These are phyloP conservation scores for Lathyrus sativus DNA, from an alignment of 306 rosid species.

Conservation along the genomic window DNA sequence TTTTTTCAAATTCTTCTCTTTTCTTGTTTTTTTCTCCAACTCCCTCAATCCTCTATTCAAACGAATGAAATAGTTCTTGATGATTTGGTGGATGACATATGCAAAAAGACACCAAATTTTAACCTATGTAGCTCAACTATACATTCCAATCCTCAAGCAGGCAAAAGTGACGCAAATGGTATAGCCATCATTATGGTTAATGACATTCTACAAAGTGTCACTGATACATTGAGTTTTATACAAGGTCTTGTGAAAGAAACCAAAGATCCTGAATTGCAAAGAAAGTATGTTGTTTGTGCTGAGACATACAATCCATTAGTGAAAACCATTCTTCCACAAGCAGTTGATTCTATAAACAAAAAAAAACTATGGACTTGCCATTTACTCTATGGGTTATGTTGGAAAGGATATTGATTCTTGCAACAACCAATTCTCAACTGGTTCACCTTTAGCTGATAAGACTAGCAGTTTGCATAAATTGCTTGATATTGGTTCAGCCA, in stretches of 20 bases:
- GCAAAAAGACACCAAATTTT: not conserved
- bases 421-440: not conserved
- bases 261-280: not conserved
- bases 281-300: not conserved
- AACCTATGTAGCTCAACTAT: not conserved
- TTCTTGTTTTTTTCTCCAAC: slow-evolving; percentile 9
- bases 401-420: not conserved
- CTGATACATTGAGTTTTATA: not conserved
- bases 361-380: not conserved
- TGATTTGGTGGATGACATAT: not conserved
- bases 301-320: slow-evolving; percentile 9
- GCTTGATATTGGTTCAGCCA: slow-evolving; percentile 5
- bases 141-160: slow-evolving; percentile 1
- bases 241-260: not conserved
- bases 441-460: not conserved
- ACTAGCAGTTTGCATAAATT: not conserved
- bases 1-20: not conserved
- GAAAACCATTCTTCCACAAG: not conserved
- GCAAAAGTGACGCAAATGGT: not conserved
- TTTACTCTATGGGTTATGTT: not conserved
- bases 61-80: not conserved
- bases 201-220: not conserved
- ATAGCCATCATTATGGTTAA: not conserved
- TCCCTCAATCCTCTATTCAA: not conserved
- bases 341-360: not conserved